Base-by-base conservation (phyloP, 257 asterid species). In the Nicotiana tabacum region DNA sequence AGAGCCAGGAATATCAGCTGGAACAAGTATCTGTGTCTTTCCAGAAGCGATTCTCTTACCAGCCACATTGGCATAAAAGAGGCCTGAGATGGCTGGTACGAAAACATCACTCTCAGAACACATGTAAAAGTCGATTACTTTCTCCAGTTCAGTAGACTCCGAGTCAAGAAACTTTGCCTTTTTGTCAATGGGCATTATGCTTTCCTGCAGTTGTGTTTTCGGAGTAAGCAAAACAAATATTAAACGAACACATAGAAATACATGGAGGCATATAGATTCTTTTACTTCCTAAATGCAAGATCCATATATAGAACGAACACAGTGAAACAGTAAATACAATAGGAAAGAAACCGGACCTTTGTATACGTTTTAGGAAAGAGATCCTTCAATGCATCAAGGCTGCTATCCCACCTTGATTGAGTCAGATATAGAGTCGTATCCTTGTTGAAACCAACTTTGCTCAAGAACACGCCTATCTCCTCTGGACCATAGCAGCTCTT, bases 141-240 rank as follows among this genome's bases (percentile, higher is more conserved):
- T 62, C 61, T 76, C 33, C 24, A 43, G 51, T 76, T 76, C 82
- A 7, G 51, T 69, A 51, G 37, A 76, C 66, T 86, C 72, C 0
- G 83, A 64, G 69, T 77, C 89, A 67, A 86, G 62, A 57, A 66
- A 87, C 55, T 66, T 88, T 0, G 90, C 87, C 90, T 85, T 88
- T 12, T 83, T 84, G 35, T 90, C 85, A 8, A 84, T 84, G 1
- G 89, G 90, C 84, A 91, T 87, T 33, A 90, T 87, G n/a, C 15
- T 35, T 33, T 78, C 85, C 82, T 84, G 65, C 61, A 72, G 79
- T 72, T 48, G 18, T 13, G 15, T 6, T 72, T 70, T 13, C 24
- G 2, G 13, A 46, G 61, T 72, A 72, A 48, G 61, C 24, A 72
- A 48, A 4, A 12, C 13, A 46, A 6, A 24, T 13, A 1, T 2